A percentile compares a stretch with the other conserved stretches of the same genome.
Evolutionary conservation across 768 basidiomycete genomes (phyloP).

Genomic region (Tulasnella sp.): DNA sequence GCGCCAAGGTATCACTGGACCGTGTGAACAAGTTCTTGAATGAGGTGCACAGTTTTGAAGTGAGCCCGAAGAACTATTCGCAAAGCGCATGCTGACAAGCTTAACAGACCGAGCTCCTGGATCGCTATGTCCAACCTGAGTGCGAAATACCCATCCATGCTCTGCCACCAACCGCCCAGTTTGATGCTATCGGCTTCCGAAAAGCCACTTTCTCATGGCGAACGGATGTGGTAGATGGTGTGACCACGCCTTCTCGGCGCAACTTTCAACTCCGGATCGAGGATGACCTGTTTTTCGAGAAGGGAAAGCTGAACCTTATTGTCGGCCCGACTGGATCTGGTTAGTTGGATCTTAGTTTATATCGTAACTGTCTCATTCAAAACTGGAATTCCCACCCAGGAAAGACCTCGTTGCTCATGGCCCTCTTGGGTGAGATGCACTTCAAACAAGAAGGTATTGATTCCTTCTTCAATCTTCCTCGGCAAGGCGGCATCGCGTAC

Average conservation of each 20-base stretch:
- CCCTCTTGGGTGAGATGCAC: constrained; percentile 32
- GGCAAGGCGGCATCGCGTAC: constrained; percentile 59
- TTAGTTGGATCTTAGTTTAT: neutral
- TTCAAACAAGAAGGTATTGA: constrained; percentile 29
- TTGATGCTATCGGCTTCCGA: constrained; percentile 17
- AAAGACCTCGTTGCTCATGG: constrained; percentile 22
- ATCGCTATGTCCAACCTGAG: constrained; percentile 21
- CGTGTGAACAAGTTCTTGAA: constrained; percentile 41
- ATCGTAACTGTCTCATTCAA: neutral
- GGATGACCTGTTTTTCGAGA: constrained; percentile 26
- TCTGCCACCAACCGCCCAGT: constrained; percentile 15
- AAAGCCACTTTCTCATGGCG: constrained; percentile 42
- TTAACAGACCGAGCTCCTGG: constrained; percentile 28
- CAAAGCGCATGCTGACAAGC: neutral
- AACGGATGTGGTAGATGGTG: constrained; percentile 34
- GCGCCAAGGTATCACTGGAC: constrained; percentile 52
- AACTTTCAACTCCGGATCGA: constrained; percentile 27
- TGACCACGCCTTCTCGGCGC: constrained; percentile 35
- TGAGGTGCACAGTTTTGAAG: constrained; percentile 20
- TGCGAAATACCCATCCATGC: constrained; percentile 11
- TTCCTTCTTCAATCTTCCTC: constrained; percentile 60
- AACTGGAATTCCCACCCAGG: constrained; percentile 12
- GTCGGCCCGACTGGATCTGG: constrained; percentile 28
- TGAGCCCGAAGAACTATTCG: too few relatives aligned
- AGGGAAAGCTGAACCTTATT: constrained; percentile 29